Percentiles rank a stretch among this genome's conserved stretches.
Evolutionary conservation across 345 rosid genomes (phyloP).

Genomic region (Gossypium ekmanianum): DNA sequence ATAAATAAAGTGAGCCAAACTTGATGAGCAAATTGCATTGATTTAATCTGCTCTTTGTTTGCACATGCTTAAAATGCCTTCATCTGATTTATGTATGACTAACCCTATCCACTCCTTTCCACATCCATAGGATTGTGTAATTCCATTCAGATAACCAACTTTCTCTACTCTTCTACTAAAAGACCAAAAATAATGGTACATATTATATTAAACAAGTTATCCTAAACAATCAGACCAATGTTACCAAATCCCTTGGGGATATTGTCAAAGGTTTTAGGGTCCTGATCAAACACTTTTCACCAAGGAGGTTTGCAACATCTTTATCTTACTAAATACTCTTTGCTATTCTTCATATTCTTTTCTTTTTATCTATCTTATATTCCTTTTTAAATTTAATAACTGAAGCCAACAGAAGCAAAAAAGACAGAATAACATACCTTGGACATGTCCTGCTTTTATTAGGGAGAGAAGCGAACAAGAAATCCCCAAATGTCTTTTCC

Average conservation of each 20-base stretch:
- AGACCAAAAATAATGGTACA: neutral
- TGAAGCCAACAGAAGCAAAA: neutral
- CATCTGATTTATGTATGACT: neutral
- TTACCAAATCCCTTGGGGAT: neutral
- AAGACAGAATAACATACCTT: constrained; percentile 39
- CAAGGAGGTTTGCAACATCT: neutral
- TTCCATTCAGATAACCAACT: neutral
- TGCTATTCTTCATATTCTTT: neutral
- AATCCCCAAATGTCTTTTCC: constrained; percentile 69
- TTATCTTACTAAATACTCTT: neutral
- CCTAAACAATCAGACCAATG: neutral
- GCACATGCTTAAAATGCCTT: neutral
- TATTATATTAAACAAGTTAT: neutral
- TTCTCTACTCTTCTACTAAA: neutral
- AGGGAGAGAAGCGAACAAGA: constrained; percentile 81
- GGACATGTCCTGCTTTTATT: constrained; percentile 74
- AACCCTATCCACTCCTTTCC: constrained; percentile 2
- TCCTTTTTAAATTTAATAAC: neutral
- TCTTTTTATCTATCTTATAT: neutral
- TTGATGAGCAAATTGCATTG: neutral
- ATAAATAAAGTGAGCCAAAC: neutral
- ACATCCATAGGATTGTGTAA: neutral
- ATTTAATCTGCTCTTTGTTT: neutral
- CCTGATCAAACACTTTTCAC: neutral
- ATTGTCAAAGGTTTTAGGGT: neutral